Evolutionary conservation across 1,284 basidiomycete species (phyloP).

Genomic region (Papiliotrema nemorosa): DNA sequence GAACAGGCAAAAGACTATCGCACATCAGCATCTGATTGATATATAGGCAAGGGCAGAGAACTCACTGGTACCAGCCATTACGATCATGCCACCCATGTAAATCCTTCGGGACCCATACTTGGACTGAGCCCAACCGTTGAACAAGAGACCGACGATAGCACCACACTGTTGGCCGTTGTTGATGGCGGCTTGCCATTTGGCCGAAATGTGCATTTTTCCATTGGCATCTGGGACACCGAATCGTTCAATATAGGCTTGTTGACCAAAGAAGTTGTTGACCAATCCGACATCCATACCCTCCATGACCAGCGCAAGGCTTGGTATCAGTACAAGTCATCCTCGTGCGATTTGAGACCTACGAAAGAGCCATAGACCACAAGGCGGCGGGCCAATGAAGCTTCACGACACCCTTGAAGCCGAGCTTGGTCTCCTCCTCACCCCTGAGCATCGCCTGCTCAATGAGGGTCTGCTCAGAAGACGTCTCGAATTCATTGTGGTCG

Average conservation of each 20-base stretch:
- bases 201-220: constrained; percentile 26
- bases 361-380: constrained; percentile 2
- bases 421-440: constrained; percentile 4
- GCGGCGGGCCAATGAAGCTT: constrained; percentile 1
- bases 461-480: background rate
- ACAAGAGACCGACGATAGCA: constrained; percentile 39
- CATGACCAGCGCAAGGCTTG: constrained; percentile 47
- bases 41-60: constrained; percentile 1
- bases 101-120: constrained; percentile 34
- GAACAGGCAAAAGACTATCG: constrained; percentile 39
- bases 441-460: constrained; percentile 1
- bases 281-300: constrained; percentile 44
- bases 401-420: constrained; percentile 2
- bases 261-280: constrained; percentile 47
- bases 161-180: constrained; percentile 40
- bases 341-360: background rate
- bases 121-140: constrained; percentile 45
- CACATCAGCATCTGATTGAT: background rate
- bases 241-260: constrained; percentile 32
- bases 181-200: constrained; percentile 51
- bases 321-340: background rate
- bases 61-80: constrained; percentile 39
- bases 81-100: constrained; percentile 21
- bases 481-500: background rate
- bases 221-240: constrained; percentile 16